These are phyloP conservation scores for Ceratobasidium sp. DNA, from an alignment of 1,284 basidiomycete species.

Conservation along the genomic window DNA sequence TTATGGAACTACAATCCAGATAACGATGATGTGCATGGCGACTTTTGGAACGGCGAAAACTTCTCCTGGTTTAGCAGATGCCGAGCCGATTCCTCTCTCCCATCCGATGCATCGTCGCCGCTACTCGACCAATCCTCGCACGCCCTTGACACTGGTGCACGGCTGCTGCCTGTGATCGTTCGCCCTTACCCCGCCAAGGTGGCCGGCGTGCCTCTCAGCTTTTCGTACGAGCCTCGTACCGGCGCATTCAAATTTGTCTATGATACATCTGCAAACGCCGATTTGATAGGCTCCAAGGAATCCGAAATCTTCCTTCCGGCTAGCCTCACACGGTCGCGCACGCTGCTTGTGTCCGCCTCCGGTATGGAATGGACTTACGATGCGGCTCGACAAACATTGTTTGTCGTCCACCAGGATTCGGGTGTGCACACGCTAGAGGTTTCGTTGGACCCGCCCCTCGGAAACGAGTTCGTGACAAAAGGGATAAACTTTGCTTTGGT, in stretches of 20 bases:
- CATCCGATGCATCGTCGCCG: not conserved
- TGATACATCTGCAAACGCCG: conserved; percentile 61
- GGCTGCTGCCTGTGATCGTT: conserved; percentile 82
- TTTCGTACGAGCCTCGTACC: conserved; percentile 78
- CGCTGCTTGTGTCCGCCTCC: conserved; percentile 70
- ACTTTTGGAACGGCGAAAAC: conserved; percentile 96
- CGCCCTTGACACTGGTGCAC: conserved; percentile 81
- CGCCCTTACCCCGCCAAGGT: conserved; percentile 84
- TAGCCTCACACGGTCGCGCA: conserved; percentile 67
- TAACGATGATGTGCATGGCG: conserved; percentile 83
- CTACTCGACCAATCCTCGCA: conserved; percentile 65
- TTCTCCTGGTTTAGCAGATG: conserved; percentile 90
- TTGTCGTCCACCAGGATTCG: conserved; percentile 65
- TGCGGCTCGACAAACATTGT: conserved; percentile 73
- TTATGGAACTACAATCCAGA: conserved; percentile 96
- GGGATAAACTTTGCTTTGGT: not conserved
- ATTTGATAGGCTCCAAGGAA: conserved; percentile 64
- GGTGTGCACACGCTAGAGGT: conserved; percentile 65
- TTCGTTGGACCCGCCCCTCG: conserved; percentile 66
- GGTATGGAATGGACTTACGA: conserved; percentile 63
- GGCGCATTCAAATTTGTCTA: conserved; percentile 74
- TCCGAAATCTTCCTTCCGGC: conserved; percentile 87
- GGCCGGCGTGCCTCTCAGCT: conserved; percentile 74
- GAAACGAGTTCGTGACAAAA: conserved; percentile 43
- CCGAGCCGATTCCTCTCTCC: conserved; percentile 67